These are phyloP conservation scores for Taxawa tesnikishii DNA, from an alignment of 2,329 filamentous ascomycete species.

Conservation along the genomic window DNA sequence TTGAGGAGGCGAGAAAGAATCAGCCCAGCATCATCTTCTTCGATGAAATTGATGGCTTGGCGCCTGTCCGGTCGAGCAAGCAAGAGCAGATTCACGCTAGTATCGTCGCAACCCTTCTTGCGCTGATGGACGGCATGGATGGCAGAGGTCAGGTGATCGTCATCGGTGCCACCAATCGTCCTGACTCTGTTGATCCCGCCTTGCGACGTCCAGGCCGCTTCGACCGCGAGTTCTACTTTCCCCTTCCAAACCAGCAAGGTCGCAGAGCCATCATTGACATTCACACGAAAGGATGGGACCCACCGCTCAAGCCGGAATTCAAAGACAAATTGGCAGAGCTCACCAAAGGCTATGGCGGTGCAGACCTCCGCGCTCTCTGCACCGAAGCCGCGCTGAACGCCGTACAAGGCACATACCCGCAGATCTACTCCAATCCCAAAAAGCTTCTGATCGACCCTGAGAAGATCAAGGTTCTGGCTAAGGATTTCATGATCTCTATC, in stretches of 20 bases:
- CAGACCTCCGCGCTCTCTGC: slow-evolving; percentile 83
- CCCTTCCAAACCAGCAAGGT: slow-evolving; percentile 68
- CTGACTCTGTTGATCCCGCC: slow-evolving; percentile 94
- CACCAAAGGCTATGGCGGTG: slow-evolving; percentile 94
- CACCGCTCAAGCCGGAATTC: slow-evolving; percentile 59
- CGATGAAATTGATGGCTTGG: slow-evolving; percentile 94
- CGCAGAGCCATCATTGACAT: slow-evolving; percentile 86
- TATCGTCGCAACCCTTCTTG: slow-evolving; percentile 87
- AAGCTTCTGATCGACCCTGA: slow-evolving; percentile 80
- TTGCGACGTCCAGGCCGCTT: slow-evolving; percentile 87
- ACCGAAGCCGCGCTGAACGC: slow-evolving; percentile 94
- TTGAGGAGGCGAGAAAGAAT: slow-evolving; percentile 88
- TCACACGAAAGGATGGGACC: slow-evolving; percentile 87
- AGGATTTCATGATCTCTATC: slow-evolving; percentile 94
- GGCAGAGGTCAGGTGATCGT: slow-evolving; percentile 97
- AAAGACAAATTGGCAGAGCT: slow-evolving; percentile 74
- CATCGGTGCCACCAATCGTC: slow-evolving; percentile 95
- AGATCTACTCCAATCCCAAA: slow-evolving; percentile 84
- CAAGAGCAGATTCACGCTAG: slow-evolving; percentile 98
- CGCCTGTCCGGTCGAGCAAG: slow-evolving; percentile 91
- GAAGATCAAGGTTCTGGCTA: slow-evolving; percentile 75
- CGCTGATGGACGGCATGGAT: slow-evolving; percentile 96
- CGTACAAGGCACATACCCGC: slow-evolving; percentile 88
- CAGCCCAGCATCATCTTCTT: slow-evolving; percentile 99
- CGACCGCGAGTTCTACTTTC: slow-evolving; percentile 96